Evolutionary conservation across 176 grass and related monocot genomes (phyloP), one percentile per base, ranked within the genome.

Genomic region (maize (Zea mays)): DNA sequence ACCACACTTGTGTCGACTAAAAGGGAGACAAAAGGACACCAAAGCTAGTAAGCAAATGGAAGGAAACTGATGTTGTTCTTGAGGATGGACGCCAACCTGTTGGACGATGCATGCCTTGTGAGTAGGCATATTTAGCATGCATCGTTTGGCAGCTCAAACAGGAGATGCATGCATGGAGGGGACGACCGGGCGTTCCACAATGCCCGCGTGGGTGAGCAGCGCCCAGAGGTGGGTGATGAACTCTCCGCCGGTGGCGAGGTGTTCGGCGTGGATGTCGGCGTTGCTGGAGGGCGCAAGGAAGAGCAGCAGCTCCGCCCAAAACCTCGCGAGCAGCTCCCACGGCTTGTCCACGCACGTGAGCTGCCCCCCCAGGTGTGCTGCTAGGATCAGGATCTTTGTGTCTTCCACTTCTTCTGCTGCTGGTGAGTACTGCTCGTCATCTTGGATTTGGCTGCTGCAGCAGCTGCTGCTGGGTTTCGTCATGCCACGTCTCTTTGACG

Each of bases 211-310:
- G 51, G 51, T 55, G 51, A 55, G 51, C 16, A 55, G 51, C 51
- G 51, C 51, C 51, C 51, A 55, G 51, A 55, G 15, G 51, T 55
- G 16, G 16, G 51, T 55, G 5, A 55, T 55, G 51, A 55, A 55
- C 51, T 55, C 51, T 55, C 5, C 51, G 0, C 51, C 51, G 16
- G 5, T 55, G 51, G 51, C 51, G 51, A 55, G 51, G 51, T 55
- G 51, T 16, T 55, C 51, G 5, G 16, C 5, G 51, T 55, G 51
- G 16, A 55, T 6, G 51, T 55, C 16, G 51, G 51, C 51, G 5
- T 55, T 55, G 51, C n/a, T 7, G 51, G 55, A 58, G 55, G 55
- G 55, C 55, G 55, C 55, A 58, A 58, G 55, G 55, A 58, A 58
- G 17, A 58, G 55, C 55, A 58, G 7, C 55, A 58, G 55, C 55